These are phyloP conservation scores for Azolla pinnata DNA, from an alignment of 75 land plant species.

Conservation along the genomic window DNA sequence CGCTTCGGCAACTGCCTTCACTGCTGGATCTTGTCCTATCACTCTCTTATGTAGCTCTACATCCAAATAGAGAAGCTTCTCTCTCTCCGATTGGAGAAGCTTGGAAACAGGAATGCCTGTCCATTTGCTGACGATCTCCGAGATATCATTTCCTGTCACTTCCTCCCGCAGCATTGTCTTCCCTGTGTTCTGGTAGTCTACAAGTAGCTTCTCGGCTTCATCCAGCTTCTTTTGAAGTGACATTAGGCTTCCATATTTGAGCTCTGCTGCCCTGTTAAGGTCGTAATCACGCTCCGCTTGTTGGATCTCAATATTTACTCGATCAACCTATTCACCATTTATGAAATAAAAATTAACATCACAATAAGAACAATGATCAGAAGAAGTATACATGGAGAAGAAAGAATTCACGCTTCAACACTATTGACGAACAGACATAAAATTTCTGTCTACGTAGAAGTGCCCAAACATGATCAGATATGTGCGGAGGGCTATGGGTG, in stretches of 20 bases:
- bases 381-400: conserved; percentile 1
- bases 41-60: conserved; percentile 85
- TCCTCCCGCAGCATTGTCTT: conserved; percentile 82
- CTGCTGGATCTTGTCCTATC: conserved; percentile 81
- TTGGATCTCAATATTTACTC: conserved; percentile 80
- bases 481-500: no score
- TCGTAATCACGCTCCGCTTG: conserved; percentile 87
- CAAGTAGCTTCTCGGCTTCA: conserved; percentile 69
- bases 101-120: conserved; percentile 90
- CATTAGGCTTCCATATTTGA: conserved; percentile 82
- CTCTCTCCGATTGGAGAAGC: conserved; percentile 80
- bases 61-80: conserved; percentile 71
- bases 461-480: no score
- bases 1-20: conserved; percentile 81
- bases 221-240: conserved; percentile 57
- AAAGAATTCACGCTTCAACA: no score
- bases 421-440: no score
- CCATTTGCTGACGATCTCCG: conserved; percentile 92
- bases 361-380: no score
- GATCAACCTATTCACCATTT: conserved; percentile 46
- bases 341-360: background rate
- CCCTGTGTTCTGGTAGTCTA: conserved; percentile 56
- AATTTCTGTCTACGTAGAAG: no score
- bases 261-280: conserved; percentile 82
- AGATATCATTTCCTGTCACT: conserved; percentile 78